Evolutionary conservation across 805 yeast species (phyloP).

Genomic region (Brettanomyces custersianus): DNA sequence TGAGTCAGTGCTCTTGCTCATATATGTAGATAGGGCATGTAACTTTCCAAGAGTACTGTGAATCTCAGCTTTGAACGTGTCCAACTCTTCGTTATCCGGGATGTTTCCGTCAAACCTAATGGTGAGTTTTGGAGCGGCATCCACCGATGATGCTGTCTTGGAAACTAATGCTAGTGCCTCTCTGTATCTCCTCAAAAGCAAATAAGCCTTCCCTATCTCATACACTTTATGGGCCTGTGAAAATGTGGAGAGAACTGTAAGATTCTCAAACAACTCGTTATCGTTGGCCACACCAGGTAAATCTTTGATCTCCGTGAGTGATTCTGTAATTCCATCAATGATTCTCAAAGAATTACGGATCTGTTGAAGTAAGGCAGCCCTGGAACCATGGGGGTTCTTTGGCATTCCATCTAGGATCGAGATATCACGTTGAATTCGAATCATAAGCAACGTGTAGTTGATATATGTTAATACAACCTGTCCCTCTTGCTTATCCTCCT

Average conservation of each 20-base stretch:
- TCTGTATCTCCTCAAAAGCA: constrained; percentile 29
- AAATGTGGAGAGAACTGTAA: constrained; percentile 40
- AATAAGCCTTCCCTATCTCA: constrained; percentile 37
- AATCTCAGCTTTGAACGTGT: constrained; percentile 14
- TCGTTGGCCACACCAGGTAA: constrained; percentile 91
- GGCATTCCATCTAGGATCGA: constrained; percentile 28
- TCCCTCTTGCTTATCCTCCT: constrained; percentile 55
- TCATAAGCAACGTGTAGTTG: constrained; percentile 54
- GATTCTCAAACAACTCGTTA: constrained; percentile 50
- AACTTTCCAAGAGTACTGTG: constrained; percentile 18
- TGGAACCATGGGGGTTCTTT: constrained; percentile 9
- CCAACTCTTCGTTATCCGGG: constrained; percentile 28
- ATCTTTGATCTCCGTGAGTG: constrained; percentile 55
- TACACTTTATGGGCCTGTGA: constrained; percentile 37
- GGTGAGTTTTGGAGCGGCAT: neutral
- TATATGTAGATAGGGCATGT: constrained; percentile 43
- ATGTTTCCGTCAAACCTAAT: constrained; percentile 27
- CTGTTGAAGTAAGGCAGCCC: constrained; percentile 19
- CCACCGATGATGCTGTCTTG: constrained; percentile 18
- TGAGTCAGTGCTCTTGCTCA: constrained; percentile 10
- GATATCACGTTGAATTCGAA: constrained; percentile 67
- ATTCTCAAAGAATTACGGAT: constrained; percentile 39
- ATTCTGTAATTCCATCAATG: constrained; percentile 40
- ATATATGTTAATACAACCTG: constrained; percentile 72
- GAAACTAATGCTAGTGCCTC: constrained; percentile 40